These are phyloP conservation scores for Leccinum pallidistipes DNA, from an alignment of 1,284 basidiomycete genomes.

Conservation along the genomic window DNA sequence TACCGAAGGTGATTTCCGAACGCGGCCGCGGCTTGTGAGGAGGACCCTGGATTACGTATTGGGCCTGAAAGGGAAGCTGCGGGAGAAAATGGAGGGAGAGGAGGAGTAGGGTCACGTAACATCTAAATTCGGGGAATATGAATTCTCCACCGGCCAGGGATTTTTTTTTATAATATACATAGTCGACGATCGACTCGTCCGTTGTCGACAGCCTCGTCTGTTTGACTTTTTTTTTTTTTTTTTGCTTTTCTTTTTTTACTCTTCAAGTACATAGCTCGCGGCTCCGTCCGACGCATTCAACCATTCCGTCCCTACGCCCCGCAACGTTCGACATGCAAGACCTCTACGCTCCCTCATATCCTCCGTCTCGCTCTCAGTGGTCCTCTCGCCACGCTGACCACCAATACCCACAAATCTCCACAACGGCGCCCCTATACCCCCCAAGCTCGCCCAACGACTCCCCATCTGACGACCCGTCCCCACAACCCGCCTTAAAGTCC, in stretches of 20 bases:
- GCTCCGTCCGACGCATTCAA: conserved; percentile 34
- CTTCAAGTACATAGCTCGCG: conserved; percentile 35
- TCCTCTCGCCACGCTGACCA: conserved; percentile 33
- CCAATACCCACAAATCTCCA: conserved; percentile 36
- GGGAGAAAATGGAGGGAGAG: conserved; percentile 36
- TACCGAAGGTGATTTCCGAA: conserved; percentile 42
- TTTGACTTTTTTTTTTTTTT: conserved; percentile 23
- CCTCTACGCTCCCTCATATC: conserved; percentile 67
- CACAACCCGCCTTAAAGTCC: conserved; percentile 40
- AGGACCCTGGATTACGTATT: conserved; percentile 37
- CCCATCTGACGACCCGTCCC: conserved; percentile 50
- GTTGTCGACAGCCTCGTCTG: conserved; percentile 29
- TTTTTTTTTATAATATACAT: conserved; percentile 38
- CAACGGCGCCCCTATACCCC: conserved; percentile 43
- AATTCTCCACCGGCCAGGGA: conserved; percentile 41
- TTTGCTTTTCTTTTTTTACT: conserved; percentile 13
- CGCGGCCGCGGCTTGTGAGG: conserved; percentile 37
- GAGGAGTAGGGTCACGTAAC: conserved; percentile 33
- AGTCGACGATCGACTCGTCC: conserved; percentile 36
- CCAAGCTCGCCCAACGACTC: conserved; percentile 44
- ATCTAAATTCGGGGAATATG: conserved; percentile 39
- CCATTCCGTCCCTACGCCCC: conserved; percentile 37
- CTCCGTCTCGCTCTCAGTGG: conserved; percentile 37
- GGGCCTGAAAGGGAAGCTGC: conserved; percentile 29
- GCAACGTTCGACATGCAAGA: conserved; percentile 46